Base-by-base conservation (phyloP, 306 rosid species). In the Cyamopsis tetragonoloba region DNA sequence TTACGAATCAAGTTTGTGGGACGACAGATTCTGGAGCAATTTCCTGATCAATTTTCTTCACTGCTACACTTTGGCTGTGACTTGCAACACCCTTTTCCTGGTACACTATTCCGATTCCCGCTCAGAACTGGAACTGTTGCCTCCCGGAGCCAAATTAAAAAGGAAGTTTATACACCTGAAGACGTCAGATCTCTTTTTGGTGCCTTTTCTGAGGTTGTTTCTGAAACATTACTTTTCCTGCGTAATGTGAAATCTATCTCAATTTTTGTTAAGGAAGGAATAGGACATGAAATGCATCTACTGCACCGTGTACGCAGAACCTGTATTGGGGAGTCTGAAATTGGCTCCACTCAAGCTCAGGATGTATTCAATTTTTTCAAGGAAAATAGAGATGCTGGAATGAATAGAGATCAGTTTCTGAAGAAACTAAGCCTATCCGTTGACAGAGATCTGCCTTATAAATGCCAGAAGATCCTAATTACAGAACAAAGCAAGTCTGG, bases 1-100 rank as follows among this genome's bases (percentile, higher is more conserved):
- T 79, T 92, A 59, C 82, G 96, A 68, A 92, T 92, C 62, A 92
- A 84, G 82, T 92, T 82, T 87, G 95, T 68, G 28, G 98, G 98
- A 38, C 83, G 96, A 62, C 84, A 71, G 77, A 81, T 92, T 78
- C 77, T 89, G 82, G 98, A 89, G 76, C 98, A 92, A 77, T 92
- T 92, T 80, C 98, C 98, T 30, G 98, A 92, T 74, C 98, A 92
- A 58, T 92, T 92, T 80, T 92, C 96, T 74, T 86, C 98, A 3
- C 77, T 87, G 71, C 76, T 92, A 38, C 98, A 92, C 77, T 92
- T 92, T 69, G 98, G 98, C 37, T 89, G 96, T 81, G 96, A 89
- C 83, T 81, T 92, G 88, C 96, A 86, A 54, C 85, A 81, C 10
- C 77, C 86, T 20, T 92, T 87, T 86, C 96, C 98, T 60, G 98